Percentiles rank a stretch among this genome's conserved stretches.
Evolutionary conservation across 2,329 filamentous ascomycete genomes (phyloP).

Genomic region (Alternaria infectoria): DNA sequence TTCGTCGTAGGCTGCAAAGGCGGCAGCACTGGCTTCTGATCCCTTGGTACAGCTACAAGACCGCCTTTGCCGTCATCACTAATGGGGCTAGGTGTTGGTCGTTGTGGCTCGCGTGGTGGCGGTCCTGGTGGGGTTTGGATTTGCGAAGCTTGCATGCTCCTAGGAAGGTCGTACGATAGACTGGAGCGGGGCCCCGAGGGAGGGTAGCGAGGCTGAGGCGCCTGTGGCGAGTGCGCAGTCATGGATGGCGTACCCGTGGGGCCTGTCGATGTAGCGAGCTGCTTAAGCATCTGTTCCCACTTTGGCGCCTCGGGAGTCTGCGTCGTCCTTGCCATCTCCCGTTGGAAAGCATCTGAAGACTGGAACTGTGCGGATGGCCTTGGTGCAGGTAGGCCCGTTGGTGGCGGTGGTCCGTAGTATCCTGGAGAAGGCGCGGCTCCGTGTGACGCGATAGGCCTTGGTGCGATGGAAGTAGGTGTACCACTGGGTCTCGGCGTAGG

Average conservation of each 20-base stretch:
- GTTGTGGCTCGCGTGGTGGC: constrained; percentile 26
- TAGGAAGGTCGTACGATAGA: constrained; percentile 21
- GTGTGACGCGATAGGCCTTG: constrained; percentile 14
- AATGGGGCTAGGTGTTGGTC: constrained; percentile 42
- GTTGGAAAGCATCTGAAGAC: constrained; percentile 53
- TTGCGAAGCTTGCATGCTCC: constrained; percentile 14
- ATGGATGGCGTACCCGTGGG: constrained; percentile 11
- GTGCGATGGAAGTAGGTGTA: constrained; percentile 19
- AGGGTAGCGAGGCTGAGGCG: constrained; percentile 24
- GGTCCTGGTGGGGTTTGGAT: constrained; percentile 22
- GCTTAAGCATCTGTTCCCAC: constrained; percentile 46
- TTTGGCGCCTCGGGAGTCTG: constrained; percentile 31
- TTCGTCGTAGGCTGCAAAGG: constrained; percentile 10
- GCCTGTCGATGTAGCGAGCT: constrained; percentile 32
- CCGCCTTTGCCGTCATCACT: constrained; percentile 38
- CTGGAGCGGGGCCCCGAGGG: constrained; percentile 18
- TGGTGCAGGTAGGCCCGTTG: constrained; percentile 21
- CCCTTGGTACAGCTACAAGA: constrained; percentile 5
- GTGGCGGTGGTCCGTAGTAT: constrained; percentile 13
- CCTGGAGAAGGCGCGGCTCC: constrained; percentile 16
- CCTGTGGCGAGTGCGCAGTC: constrained; percentile 12
- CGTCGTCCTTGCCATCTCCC: constrained; percentile 43
- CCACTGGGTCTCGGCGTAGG: constrained; percentile 8
- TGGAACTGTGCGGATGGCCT: constrained; percentile 50
- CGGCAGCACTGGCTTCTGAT: constrained; percentile 9